phyloP scores from a whole-genome alignment of 1,284 basidiomycete species.

The Clitocybe nebularis region DNA sequence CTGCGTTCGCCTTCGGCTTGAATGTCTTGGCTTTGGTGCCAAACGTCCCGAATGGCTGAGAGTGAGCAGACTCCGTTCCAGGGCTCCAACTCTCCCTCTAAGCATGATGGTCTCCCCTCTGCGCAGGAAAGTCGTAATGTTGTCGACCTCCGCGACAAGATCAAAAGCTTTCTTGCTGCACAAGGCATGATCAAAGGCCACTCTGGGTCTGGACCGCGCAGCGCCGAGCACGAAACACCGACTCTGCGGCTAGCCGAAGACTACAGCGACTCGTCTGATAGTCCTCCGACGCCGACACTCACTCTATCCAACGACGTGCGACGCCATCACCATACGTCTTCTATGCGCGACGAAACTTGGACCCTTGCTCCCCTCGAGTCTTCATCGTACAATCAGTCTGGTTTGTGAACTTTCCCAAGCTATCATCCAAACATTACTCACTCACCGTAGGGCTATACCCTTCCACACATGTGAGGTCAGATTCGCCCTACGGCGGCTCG shows the following conservation, averaged over 20 bases:
- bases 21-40: conserved; percentile 80
- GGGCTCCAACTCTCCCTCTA: background rate
- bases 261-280: conserved; percentile 42
- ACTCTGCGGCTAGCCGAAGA: conserved; percentile 52
- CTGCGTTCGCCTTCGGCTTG: conserved; percentile 73
- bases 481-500: conserved; percentile 14
- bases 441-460: conserved; percentile 13
- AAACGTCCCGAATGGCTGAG: conserved; percentile 84
- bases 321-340: conserved; percentile 21
- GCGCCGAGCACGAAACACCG: conserved; percentile 47
- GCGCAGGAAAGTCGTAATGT: conserved; percentile 67
- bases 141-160: conserved; percentile 63
- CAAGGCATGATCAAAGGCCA: conserved; percentile 86
- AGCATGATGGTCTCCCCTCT: conserved; percentile 13
- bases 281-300: conserved; percentile 51
- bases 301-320: conserved; percentile 30
- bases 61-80: conserved; percentile 36
- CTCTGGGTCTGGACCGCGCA: conserved; percentile 59
- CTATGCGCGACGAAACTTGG: conserved; percentile 28
- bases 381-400: conserved; percentile 6
- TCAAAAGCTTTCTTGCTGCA: conserved; percentile 70
- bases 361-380: conserved; percentile 4
- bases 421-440: conserved; percentile 10
- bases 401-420: conserved; percentile 17
- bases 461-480: conserved; percentile 10